Evolutionary conservation across 495 filamentous ascomycete genomes (phyloP).

Genomic region (Schizothecium vesticola): DNA sequence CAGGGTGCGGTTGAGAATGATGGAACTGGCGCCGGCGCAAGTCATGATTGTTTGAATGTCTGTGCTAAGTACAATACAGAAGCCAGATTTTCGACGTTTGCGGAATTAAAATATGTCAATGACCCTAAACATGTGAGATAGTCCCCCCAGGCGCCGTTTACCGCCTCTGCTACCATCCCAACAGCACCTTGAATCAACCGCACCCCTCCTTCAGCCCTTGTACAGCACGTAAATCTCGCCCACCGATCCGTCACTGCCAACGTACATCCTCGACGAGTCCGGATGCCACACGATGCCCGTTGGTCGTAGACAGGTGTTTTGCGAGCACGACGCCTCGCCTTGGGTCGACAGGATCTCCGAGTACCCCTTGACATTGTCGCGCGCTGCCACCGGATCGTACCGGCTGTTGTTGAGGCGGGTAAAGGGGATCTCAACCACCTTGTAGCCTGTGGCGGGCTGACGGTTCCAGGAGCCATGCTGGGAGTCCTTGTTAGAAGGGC

Average conservation of each 20-base stretch:
- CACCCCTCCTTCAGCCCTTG: not conserved
- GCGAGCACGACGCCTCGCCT: conserved; percentile 11
- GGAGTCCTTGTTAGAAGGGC: not conserved
- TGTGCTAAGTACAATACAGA: no score
- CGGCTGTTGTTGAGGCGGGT: conserved; percentile 30
- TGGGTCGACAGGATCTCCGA: conserved; percentile 30
- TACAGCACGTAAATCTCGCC: conserved; percentile 16
- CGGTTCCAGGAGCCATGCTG: conserved; percentile 54
- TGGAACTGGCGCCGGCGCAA: no score
- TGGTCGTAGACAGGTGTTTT: conserved; percentile 23
- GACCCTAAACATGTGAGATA: not conserved
- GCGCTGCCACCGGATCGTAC: conserved; percentile 31
- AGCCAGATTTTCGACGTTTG: no score
- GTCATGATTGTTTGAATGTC: no score
- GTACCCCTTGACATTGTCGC: conserved; percentile 26
- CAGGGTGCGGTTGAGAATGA: no score
- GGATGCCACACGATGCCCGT: conserved; percentile 31
- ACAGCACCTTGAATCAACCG: not conserved
- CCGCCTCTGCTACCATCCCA: not conserved
- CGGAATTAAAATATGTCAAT: not conserved
- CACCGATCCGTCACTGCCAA: conserved; percentile 27
- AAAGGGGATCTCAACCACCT: conserved; percentile 44
- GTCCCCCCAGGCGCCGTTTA: not conserved
- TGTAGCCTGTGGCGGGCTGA: conserved; percentile 48
- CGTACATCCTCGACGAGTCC: conserved; percentile 26